These are phyloP conservation scores for Haplosporangium sp. DNA, from an alignment of 371 early-diverging fungal genomes.

Conservation along the genomic window DNA sequence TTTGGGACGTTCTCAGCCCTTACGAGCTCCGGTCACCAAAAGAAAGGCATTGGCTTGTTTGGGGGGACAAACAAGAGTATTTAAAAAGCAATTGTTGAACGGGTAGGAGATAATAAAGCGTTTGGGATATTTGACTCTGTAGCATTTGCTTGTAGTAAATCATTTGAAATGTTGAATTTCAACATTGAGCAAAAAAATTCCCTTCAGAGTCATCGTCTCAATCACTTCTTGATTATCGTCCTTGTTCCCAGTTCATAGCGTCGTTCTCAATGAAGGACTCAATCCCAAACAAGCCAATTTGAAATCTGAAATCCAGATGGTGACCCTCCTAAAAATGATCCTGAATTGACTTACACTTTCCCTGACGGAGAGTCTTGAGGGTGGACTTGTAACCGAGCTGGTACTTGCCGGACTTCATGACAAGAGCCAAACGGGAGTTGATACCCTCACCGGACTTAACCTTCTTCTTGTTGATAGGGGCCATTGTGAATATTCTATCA, in stretches of 20 bases:
- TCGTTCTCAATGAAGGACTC: too few species aligned
- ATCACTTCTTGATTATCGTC: neutral
- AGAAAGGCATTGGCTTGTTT: constrained; percentile 37
- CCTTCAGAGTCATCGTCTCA: neutral
- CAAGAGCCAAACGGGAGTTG: constrained; percentile 98
- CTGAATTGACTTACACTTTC: constrained; percentile 82
- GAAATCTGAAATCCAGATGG: neutral
- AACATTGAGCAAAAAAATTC: neutral
- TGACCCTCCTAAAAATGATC: constrained; percentile 7
- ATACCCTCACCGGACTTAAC: constrained; percentile 91
- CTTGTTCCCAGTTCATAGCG: neutral
- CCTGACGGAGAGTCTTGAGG: constrained; percentile 95
- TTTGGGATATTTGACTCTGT: neutral
- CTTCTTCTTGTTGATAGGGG: constrained; percentile 69
- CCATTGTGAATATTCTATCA: constrained; percentile 47
- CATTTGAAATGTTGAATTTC: neutral
- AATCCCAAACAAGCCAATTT: constrained; percentile 26
- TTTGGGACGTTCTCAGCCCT: constrained; percentile 60
- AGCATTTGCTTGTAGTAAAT: neutral
- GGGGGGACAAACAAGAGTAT: constrained; percentile 2
- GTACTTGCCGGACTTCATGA: constrained; percentile 99
- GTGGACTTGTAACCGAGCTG: constrained; percentile 98
- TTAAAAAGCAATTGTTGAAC: neutral
- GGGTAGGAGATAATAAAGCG: neutral
- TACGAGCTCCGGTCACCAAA: constrained; percentile 59